phyloP scores from a whole-genome alignment of 768 basidiomycete species.

The Strobilomyces dryophilus region DNA sequence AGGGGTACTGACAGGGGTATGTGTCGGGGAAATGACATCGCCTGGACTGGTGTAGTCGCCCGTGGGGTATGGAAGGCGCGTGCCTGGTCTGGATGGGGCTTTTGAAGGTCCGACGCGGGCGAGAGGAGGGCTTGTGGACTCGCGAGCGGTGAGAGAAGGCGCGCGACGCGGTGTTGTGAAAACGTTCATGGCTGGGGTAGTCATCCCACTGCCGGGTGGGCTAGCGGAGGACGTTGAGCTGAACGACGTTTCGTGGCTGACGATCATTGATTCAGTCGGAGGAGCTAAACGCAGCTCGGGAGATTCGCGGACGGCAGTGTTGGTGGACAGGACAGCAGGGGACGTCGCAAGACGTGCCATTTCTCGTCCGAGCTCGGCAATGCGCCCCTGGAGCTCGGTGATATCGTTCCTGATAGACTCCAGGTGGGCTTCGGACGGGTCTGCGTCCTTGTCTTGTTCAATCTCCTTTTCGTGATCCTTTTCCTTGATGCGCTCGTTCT shows the following conservation, averaged over 20 bases:
- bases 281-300: slow-evolving; percentile 44
- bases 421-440: slow-evolving; percentile 36
- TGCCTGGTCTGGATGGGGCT: slow-evolving; percentile 26
- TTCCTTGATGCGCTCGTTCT: slow-evolving; percentile 47
- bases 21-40: slow-evolving; percentile 35
- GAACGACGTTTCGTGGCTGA: slow-evolving; percentile 26
- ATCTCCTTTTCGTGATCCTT: slow-evolving; percentile 36
- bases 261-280: slow-evolving; percentile 45
- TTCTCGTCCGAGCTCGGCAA: slow-evolving; percentile 72
- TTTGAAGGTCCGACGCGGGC: slow-evolving; percentile 41
- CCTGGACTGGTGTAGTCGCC: slow-evolving; percentile 77
- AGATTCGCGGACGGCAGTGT: slow-evolving; percentile 41
- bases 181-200: slow-evolving; percentile 10
- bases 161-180: slow-evolving; percentile 29
- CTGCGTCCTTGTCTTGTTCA: slow-evolving; percentile 4
- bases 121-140: slow-evolving; percentile 62
- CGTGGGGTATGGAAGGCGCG: slow-evolving; percentile 73
- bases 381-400: slow-evolving; percentile 68
- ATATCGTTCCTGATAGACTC: slow-evolving; percentile 62
- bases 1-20: slow-evolving; percentile 45
- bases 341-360: slow-evolving; percentile 70
- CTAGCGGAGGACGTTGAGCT: slow-evolving; percentile 13
- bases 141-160: slow-evolving; percentile 45
- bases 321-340: slow-evolving; percentile 41
- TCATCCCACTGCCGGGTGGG: slow-evolving; percentile 10